phyloP scores from a whole-genome alignment of 352 stramenopile genomes.

The Globisporangium emineosum region DNA sequence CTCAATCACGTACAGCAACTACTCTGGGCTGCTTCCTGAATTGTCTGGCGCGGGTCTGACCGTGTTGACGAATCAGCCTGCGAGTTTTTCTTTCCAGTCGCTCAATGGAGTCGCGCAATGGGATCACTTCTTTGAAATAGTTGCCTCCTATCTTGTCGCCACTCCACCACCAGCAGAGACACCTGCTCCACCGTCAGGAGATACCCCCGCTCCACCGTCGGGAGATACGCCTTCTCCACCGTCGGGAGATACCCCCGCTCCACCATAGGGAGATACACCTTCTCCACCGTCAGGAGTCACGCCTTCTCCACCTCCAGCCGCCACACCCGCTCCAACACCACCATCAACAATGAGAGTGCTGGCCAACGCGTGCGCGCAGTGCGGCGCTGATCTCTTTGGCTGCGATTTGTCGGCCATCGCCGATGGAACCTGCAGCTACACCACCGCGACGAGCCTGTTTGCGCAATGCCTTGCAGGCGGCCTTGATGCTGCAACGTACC shows the following conservation, averaged over 20 bases:
- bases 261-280: background rate
- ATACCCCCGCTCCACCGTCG: background rate
- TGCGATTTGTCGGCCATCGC: slow-evolving; percentile 3
- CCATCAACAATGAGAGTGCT: slow-evolving; percentile 2
- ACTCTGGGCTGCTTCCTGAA: slow-evolving; percentile 4
- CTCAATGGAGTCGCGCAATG: slow-evolving; percentile 9
- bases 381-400: slow-evolving; percentile 8
- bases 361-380: slow-evolving; percentile 5
- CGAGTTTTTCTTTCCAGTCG: slow-evolving; percentile 15
- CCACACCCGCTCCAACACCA: too few relatives aligned
- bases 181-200: too few relatives aligned
- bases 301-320: background rate
- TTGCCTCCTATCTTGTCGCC: background rate
- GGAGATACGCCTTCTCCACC: background rate
- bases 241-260: background rate
- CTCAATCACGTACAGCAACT: background rate
- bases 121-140: background rate
- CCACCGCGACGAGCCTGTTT: background rate
- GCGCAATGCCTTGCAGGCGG: background rate
- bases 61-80: background rate
- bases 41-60: background rate
- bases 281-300: background rate
- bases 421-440: slow-evolving; percentile 16
- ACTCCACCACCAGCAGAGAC: background rate
- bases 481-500: slow-evolving; percentile 2